phyloP scores from a whole-genome alignment of 306 rosid species.

The Boehmeria nivea region DNA sequence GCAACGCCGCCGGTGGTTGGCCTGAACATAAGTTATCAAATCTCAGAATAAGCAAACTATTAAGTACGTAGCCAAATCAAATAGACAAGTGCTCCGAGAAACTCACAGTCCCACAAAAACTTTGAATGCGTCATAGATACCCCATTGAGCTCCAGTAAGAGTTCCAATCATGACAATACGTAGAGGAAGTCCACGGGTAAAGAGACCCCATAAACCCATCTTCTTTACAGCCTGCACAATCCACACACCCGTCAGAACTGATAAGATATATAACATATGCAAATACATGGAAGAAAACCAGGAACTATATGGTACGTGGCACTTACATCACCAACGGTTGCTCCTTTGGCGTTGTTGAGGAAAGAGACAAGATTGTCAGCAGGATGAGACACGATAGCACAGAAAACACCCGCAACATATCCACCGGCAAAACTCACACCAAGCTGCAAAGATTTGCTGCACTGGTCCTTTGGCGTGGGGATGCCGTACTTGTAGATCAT shows the following conservation, averaged over 20 bases:
- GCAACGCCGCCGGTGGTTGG: slow-evolving; percentile 89
- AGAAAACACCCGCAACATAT: slow-evolving; percentile 86
- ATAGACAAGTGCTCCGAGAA: background rate
- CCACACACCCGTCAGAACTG: background rate
- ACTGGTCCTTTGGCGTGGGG: slow-evolving; percentile 75
- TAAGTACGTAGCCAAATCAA: background rate
- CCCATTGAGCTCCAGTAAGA: slow-evolving; percentile 99
- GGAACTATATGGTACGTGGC: background rate
- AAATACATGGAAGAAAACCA: background rate
- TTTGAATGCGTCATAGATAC: slow-evolving; percentile 90
- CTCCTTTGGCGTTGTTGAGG: slow-evolving; percentile 93
- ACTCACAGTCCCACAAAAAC: slow-evolving; percentile 93
- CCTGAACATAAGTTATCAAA: slow-evolving; percentile 37
- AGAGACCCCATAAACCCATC: slow-evolving; percentile 72
- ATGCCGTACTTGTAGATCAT: slow-evolving; percentile 62
- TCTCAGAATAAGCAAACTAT: background rate
- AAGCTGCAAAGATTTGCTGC: slow-evolving; percentile 79
- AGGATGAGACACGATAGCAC: slow-evolving; percentile 96
- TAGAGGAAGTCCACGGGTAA: slow-evolving; percentile 94
- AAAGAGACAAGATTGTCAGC: slow-evolving; percentile 98
- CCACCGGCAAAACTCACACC: slow-evolving; percentile 97
- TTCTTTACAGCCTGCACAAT: slow-evolving; percentile 76
- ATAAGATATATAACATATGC: slow-evolving; percentile 6
- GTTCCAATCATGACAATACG: slow-evolving; percentile 97
- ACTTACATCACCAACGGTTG: slow-evolving; percentile 95